Evolutionary conservation across 371 early-diverging fungal genomes (phyloP).

Genomic region (Apophysomyces variabilis): DNA sequence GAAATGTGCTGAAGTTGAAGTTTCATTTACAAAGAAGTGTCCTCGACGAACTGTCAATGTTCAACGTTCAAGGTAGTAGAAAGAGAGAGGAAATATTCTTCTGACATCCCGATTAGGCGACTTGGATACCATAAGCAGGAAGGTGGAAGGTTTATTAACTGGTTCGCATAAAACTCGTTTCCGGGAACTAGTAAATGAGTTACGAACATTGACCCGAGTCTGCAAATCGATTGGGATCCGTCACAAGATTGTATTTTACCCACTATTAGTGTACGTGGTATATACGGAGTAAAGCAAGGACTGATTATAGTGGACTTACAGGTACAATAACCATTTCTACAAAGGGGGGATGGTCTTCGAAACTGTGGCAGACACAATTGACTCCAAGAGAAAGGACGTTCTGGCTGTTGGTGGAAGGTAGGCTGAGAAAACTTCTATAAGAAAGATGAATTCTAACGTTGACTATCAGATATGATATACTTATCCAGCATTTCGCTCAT

Average conservation of each 20-base stretch:
- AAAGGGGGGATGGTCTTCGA: conserved; percentile 79
- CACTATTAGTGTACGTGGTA: conserved; percentile 65
- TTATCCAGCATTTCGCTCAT: conserved; percentile 52
- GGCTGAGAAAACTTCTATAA: background rate
- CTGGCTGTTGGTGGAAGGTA: conserved; percentile 83
- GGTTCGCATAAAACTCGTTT: conserved; percentile 52
- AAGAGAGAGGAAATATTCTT: conserved; percentile 2
- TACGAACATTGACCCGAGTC: conserved; percentile 56
- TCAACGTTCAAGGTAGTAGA: conserved; percentile 57
- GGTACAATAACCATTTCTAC: conserved; percentile 78
- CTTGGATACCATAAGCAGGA: conserved; percentile 51
- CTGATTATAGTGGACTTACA: conserved; percentile 15
- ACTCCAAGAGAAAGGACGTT: conserved; percentile 69
- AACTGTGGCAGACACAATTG: conserved; percentile 58
- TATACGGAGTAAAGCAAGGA: background rate
- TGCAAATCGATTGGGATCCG: conserved; percentile 66
- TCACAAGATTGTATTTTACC: conserved; percentile 67
- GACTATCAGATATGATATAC: conserved; percentile 68
- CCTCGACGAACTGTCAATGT: conserved; percentile 68
- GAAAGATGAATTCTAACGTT: background rate
- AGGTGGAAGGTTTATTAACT: conserved; percentile 64
- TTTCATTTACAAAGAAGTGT: conserved; percentile 64
- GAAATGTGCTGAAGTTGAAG: conserved; percentile 65
- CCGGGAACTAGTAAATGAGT: conserved; percentile 50
- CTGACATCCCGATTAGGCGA: conserved; percentile 42